Conservation (phyloP, 106 monocot genomes). For the Apostasia ramifera region DNA sequence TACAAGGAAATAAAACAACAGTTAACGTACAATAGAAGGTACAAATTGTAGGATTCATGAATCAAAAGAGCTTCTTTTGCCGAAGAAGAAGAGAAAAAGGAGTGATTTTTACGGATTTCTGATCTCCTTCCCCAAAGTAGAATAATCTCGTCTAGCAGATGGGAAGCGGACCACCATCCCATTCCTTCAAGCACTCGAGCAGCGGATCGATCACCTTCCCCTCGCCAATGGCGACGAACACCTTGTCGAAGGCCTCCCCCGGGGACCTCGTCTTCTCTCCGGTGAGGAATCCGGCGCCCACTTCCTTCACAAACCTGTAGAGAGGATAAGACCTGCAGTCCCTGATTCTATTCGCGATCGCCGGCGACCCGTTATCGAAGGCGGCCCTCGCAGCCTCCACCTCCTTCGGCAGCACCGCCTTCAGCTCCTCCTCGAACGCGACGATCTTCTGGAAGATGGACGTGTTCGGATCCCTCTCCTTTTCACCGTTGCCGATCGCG, state of each 20-base stretch:
- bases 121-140: too few relatives aligned
- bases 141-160: constrained; percentile 6
- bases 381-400: constrained; percentile 19
- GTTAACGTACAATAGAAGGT: too few relatives aligned
- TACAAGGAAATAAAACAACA: too few relatives aligned
- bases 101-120: too few relatives aligned
- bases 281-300: constrained; percentile 16
- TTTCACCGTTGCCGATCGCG: constrained; percentile 22
- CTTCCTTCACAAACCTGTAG: constrained; percentile 23
- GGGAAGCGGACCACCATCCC: constrained; percentile 31
- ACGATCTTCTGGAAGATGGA: constrained; percentile 24
- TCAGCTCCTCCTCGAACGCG: constrained; percentile 22
- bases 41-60: too few relatives aligned
- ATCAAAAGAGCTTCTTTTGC: too few relatives aligned
- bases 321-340: constrained; percentile 27
- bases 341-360: constrained; percentile 18
- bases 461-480: constrained; percentile 10
- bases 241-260: constrained; percentile 27
- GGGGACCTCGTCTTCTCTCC: constrained; percentile 26
- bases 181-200: constrained; percentile 25
- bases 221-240: constrained; percentile 13
- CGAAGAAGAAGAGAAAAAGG: too few relatives aligned
- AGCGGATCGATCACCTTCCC: constrained; percentile 22
- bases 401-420: constrained; percentile 11
- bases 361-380: constrained; percentile 9